Evolutionary conservation across 495 filamentous ascomycete genomes (phyloP).

Genomic region (Penicillium ucsense): DNA sequence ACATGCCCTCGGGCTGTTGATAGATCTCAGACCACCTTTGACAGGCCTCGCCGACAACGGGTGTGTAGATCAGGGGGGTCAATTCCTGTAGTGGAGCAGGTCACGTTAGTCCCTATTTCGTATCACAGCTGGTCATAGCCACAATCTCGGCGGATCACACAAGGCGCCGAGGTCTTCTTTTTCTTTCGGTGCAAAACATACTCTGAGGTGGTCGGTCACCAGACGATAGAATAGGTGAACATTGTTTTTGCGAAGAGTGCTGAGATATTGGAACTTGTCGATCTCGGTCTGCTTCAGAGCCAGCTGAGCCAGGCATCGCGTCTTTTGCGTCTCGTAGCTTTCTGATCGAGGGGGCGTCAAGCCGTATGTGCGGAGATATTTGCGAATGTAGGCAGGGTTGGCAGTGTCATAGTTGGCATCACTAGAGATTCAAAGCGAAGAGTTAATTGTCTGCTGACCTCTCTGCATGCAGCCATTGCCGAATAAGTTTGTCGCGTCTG

Average conservation of each 20-base stretch:
- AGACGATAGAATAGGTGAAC: slow-evolving; percentile 92
- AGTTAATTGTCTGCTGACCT: neutral
- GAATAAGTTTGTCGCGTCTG: too few species aligned
- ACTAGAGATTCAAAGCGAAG: slow-evolving; percentile 4
- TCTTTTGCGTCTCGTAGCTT: slow-evolving; percentile 56
- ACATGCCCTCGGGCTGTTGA: slow-evolving; percentile 87
- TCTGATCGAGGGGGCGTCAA: slow-evolving; percentile 63
- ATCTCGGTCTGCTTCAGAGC: slow-evolving; percentile 66
- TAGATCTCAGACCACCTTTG: slow-evolving; percentile 92
- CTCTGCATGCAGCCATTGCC: neutral
- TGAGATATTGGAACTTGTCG: slow-evolving; percentile 93
- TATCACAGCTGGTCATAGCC: too few species aligned
- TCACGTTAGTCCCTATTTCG: slow-evolving; percentile 2
- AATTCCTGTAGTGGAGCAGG: slow-evolving; percentile 45
- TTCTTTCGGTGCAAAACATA: slow-evolving; percentile 19
- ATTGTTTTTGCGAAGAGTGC: slow-evolving; percentile 77
- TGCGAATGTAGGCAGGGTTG: slow-evolving; percentile 53
- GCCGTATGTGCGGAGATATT: slow-evolving; percentile 61
- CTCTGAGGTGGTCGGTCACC: slow-evolving; percentile 78
- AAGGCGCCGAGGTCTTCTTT: neutral
- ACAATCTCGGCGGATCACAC: slow-evolving; percentile 1
- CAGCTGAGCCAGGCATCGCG: slow-evolving; percentile 67
- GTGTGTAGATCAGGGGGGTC: slow-evolving; percentile 94
- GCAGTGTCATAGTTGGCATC: slow-evolving; percentile 51
- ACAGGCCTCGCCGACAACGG: slow-evolving; percentile 94